A percentile compares a stretch with the other conserved stretches of the same genome.
phyloP scores from a whole-genome alignment of 768 basidiomycete species.

The Lactarius tabidus region DNA sequence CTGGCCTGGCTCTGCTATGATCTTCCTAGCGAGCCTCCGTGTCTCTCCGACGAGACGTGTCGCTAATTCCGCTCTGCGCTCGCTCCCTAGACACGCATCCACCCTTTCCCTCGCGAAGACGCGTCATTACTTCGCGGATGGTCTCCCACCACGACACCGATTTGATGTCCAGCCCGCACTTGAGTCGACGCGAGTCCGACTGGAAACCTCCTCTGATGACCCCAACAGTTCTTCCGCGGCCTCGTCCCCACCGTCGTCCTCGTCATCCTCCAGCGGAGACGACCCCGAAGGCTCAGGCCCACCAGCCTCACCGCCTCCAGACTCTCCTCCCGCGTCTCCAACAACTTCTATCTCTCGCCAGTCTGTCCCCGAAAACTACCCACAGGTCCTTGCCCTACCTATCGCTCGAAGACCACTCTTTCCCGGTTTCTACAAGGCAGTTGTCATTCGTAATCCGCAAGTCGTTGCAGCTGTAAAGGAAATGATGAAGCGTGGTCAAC shows the following conservation, averaged over 20 bases:
- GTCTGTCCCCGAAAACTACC: conserved; percentile 85
- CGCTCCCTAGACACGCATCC: neutral
- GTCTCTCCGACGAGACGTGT: neutral
- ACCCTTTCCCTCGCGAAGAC: neutral
- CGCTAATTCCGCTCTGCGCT: neutral
- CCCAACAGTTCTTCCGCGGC: conserved; percentile 30
- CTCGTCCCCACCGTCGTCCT: conserved; percentile 38
- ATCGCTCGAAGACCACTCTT: conserved; percentile 94
- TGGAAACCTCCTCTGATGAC: conserved; percentile 15
- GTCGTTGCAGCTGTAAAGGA: conserved; percentile 95
- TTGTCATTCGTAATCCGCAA: conserved; percentile 84
- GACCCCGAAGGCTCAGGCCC: conserved; percentile 39
- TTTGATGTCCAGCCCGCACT: neutral
- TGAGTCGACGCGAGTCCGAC: conserved; percentile 10
- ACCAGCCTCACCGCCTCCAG: conserved; percentile 37
- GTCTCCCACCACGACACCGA: neutral
- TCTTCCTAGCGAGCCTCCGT: conserved; percentile 5
- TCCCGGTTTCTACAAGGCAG: conserved; percentile 97
- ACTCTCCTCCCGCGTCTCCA: conserved; percentile 35
- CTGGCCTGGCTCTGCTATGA: conserved; percentile 1
- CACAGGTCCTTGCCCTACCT: conserved; percentile 90
- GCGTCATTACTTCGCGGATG: conserved; percentile 9
- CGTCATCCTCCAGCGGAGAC: conserved; percentile 40
- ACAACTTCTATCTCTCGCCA: conserved; percentile 72
- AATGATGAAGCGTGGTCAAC: conserved; percentile 94